A percentile compares a stretch with the other conserved stretches of the same genome.
These are phyloP conservation scores for Tritrichomonas musculus DNA, from an alignment of 208 protist species.

Conservation along the genomic window DNA sequence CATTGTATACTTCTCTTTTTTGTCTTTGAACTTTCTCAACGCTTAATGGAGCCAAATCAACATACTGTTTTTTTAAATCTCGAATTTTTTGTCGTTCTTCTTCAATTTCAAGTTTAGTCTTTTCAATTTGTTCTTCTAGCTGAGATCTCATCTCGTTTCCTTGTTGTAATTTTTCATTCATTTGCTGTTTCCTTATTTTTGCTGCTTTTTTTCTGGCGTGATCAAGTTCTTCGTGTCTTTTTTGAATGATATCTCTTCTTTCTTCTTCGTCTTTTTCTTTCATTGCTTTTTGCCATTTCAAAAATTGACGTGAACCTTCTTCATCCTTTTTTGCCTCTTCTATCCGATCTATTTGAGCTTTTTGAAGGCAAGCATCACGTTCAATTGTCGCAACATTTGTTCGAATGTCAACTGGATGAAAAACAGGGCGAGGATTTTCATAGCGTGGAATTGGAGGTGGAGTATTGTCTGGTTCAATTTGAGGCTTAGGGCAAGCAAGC, in stretches of 20 bases:
- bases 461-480: no score
- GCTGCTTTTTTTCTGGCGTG: not conserved
- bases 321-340: not conserved
- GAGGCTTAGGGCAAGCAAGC: not conserved
- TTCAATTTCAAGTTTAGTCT: not conserved
- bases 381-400: not conserved
- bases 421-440: not conserved
- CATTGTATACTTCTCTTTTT: not conserved
- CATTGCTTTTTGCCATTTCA: constrained; percentile 5
- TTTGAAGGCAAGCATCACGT: not conserved
- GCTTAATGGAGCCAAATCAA: not conserved
- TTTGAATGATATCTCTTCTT: not conserved
- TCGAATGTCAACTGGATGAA: not conserved
- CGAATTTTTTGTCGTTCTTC: not conserved
- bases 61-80: not conserved
- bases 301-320: not conserved
- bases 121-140: not conserved
- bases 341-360: no score
- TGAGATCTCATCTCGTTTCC: not conserved
- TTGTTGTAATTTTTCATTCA: not conserved
- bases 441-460: not conserved
- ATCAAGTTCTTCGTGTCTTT: not conserved
- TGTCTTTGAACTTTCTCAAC: not conserved
- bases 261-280: not conserved
- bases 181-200: not conserved